Percentiles rank a stretch among this genome's conserved stretches.
Evolutionary conservation across 2,329 filamentous ascomycete genomes (phyloP).

Genomic region (Cladosporium velox): DNA sequence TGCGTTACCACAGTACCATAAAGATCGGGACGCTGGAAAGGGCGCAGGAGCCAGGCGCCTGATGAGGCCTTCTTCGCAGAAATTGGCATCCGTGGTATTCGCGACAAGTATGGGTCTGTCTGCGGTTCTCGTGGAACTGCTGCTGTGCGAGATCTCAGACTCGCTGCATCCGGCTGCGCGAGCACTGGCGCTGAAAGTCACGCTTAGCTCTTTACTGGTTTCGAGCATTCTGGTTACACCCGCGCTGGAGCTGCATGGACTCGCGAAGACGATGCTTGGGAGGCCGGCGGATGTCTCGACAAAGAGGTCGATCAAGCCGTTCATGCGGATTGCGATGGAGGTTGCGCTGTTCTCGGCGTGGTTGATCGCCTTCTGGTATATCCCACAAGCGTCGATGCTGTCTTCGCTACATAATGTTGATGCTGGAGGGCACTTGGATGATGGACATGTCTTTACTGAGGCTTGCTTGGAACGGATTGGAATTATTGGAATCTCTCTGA

Average conservation of each 20-base stretch:
- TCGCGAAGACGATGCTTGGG: slow-evolving; percentile 53
- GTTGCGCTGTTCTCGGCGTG: slow-evolving; percentile 64
- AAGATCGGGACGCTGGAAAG: slow-evolving; percentile 23
- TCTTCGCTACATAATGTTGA: slow-evolving; percentile 45
- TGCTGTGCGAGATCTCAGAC: slow-evolving; percentile 81
- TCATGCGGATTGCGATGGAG: slow-evolving; percentile 55
- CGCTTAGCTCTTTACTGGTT: slow-evolving; percentile 69
- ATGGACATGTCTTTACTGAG: slow-evolving; percentile 48
- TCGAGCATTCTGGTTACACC: slow-evolving; percentile 75
- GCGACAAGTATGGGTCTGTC: slow-evolving; percentile 75
- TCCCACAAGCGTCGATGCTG: slow-evolving; percentile 40
- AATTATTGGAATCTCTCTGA: slow-evolving; percentile 80
- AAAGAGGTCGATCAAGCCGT: slow-evolving; percentile 55
- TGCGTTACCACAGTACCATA: slow-evolving; percentile 48
- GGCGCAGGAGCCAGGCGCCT: slow-evolving; percentile 24
- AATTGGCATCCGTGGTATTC: slow-evolving; percentile 61
- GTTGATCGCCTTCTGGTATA: slow-evolving; percentile 73
- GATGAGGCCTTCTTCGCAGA: slow-evolving; percentile 35
- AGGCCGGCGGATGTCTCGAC: slow-evolving; percentile 60
- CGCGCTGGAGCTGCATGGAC: slow-evolving; percentile 69
- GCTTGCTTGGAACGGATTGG: slow-evolving; percentile 68
- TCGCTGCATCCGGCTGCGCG: slow-evolving; percentile 69
- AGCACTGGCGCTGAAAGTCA: slow-evolving; percentile 66
- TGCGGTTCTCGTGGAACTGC: slow-evolving; percentile 74
- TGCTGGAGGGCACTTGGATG: slow-evolving; percentile 31